Percentiles rank a stretch among this genome's conserved stretches.
phyloP scores from a whole-genome alignment of 2,329 filamentous ascomycete genomes.

The Penicillium sp. region DNA sequence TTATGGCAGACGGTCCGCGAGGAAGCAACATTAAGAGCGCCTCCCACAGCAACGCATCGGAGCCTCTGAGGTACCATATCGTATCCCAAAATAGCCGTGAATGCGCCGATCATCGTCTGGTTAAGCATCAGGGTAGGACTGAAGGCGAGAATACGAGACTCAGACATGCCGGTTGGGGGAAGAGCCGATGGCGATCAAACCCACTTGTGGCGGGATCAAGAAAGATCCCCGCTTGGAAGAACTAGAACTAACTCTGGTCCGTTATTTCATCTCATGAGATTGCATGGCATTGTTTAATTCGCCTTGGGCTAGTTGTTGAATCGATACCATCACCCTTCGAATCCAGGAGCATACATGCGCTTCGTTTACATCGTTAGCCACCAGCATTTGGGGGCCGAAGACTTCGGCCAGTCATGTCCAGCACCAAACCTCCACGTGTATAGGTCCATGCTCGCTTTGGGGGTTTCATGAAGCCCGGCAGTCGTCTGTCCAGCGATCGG shows the following conservation, averaged over 20 bases:
- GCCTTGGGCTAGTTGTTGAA: too few species aligned
- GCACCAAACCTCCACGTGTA: neutral
- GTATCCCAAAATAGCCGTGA: conserved; percentile 10
- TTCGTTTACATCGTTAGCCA: neutral
- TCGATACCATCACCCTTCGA: too few species aligned
- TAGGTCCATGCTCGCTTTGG: too few species aligned
- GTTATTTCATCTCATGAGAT: too few species aligned
- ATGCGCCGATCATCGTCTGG: conserved; percentile 2
- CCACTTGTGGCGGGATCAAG: conserved; percentile 1
- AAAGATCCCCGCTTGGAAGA: too few species aligned
- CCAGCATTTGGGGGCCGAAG: neutral
- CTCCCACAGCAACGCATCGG: too few species aligned
- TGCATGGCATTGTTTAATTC: too few species aligned
- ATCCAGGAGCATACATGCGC: neutral
- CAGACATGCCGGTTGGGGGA: neutral
- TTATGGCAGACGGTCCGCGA: neutral
- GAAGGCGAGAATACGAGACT: conserved; percentile 12
- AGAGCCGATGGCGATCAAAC: conserved; percentile 1
- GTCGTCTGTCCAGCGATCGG: neutral
- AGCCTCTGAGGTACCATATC: neutral
- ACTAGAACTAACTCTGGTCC: too few species aligned
- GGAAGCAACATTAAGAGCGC: neutral
- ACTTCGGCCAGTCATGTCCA: neutral
- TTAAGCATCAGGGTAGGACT: conserved; percentile 2
- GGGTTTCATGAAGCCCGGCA: neutral